Evolutionary conservation across 345 rosid species (phyloP).

Genomic region (Acer yangbiense): DNA sequence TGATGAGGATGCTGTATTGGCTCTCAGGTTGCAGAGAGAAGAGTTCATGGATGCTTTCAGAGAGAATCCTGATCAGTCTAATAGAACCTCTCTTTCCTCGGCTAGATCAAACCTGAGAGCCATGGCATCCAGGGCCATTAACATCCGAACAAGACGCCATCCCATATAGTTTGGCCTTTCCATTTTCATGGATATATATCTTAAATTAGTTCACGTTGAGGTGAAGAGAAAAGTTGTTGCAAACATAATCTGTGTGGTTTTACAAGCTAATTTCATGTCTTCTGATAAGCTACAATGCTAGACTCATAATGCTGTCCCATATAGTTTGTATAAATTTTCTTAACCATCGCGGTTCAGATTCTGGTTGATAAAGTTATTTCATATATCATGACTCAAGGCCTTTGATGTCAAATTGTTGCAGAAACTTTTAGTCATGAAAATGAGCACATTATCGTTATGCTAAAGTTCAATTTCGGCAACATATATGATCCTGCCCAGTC

Average conservation of each 20-base stretch:
- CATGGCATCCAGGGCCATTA: constrained; percentile 84
- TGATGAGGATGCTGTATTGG: constrained; percentile 81
- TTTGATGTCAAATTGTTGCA: too few species aligned
- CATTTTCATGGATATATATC: background rate
- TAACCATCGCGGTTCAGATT: too few species aligned
- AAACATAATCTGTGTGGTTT: background rate
- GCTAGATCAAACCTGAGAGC: constrained; percentile 93
- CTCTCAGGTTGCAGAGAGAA: constrained; percentile 81
- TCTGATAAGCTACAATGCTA: too few species aligned
- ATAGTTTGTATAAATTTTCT: too few species aligned
- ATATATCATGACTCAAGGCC: too few species aligned
- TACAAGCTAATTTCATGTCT: too few species aligned
- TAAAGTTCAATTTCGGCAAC: too few species aligned
- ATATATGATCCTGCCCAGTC: background rate
- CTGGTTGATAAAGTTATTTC: background rate
- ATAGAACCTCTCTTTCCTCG: constrained; percentile 32
- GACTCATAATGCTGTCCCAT: too few species aligned
- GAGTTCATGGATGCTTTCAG: constrained; percentile 73
- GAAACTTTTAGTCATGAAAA: too few species aligned
- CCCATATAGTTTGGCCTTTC: background rate
- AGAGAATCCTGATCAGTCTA: constrained; percentile 27
- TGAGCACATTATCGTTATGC: too few species aligned
- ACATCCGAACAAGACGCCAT: constrained; percentile 41
- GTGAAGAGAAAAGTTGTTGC: background rate
- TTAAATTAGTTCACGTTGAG: background rate